Conservation (phyloP, 495 filamentous ascomycete species). For the Penicillium mononematosum region DNA sequence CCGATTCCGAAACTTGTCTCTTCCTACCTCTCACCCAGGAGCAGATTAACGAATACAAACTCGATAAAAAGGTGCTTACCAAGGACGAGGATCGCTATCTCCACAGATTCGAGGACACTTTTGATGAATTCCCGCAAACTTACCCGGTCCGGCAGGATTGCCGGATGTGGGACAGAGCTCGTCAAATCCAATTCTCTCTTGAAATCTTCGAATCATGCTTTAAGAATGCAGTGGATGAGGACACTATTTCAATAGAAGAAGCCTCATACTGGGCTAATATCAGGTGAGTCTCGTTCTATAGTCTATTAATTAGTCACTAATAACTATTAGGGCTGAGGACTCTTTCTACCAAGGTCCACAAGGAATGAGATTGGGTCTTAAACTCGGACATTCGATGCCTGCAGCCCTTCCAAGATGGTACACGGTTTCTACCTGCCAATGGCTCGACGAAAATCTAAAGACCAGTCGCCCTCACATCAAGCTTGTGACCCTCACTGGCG, state of each 20-base stretch:
- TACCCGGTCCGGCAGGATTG: neutral
- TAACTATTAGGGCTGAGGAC: neutral
- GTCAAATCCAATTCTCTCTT: neutral
- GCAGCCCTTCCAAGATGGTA: too few species aligned
- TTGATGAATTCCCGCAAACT: neutral
- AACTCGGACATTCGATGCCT: too few species aligned
- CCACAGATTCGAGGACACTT: neutral
- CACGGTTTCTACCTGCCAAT: too few species aligned
- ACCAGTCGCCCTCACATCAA: too few species aligned
- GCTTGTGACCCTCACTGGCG: too few species aligned
- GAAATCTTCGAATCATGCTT: neutral
- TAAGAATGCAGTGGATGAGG: neutral
- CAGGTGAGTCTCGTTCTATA: neutral
- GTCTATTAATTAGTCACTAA: neutral
- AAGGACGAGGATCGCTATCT: neutral
- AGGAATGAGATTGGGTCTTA: too few species aligned
- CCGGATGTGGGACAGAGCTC: neutral
- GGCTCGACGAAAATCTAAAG: too few species aligned
- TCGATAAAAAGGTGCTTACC: neutral
- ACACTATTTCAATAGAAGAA: neutral
- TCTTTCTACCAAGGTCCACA: neutral
- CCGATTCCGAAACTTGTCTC: neutral
- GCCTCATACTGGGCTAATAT: neutral
- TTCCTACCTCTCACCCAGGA: neutral
- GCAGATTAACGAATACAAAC: neutral